Conservation (phyloP, 2,329 filamentous ascomycete species). For the Cladophialophora bantiana region DNA sequence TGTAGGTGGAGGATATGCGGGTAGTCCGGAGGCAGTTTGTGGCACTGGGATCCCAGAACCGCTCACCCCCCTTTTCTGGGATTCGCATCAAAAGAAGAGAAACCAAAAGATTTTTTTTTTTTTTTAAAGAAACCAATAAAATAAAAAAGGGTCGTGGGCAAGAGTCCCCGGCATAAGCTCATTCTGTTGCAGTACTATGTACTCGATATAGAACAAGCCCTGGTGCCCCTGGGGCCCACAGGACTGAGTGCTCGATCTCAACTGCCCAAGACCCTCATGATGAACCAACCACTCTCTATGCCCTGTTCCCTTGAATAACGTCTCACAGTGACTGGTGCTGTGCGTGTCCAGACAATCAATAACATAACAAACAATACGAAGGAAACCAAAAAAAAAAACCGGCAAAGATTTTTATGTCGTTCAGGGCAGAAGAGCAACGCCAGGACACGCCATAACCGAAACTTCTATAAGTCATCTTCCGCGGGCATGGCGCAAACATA, state of each 20-base stretch:
- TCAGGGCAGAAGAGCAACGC: constrained; percentile 5
- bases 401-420: constrained; percentile 4
- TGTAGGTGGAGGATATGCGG: no score
- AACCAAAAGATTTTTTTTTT: no score
- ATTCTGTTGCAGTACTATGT: neutral
- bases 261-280: constrained; percentile 1
- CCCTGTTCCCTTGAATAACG: neutral
- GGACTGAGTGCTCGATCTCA: neutral
- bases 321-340: constrained; percentile 1
- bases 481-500: neutral
- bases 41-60: neutral
- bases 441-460: constrained; percentile 2
- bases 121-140: no score
- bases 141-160: neutral
- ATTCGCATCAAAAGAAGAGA: no score
- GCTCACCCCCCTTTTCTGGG: no score
- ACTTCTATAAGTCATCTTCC: neutral
- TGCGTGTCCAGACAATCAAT: neutral
- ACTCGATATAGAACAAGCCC: neutral
- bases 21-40: no score
- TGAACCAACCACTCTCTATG: neutral
- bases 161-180: neutral
- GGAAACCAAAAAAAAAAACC: neutral
- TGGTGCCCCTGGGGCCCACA: neutral
- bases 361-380: neutral